Base-by-base conservation (phyloP, 441 rosid genomes). In the Eutrema salsugineum region DNA sequence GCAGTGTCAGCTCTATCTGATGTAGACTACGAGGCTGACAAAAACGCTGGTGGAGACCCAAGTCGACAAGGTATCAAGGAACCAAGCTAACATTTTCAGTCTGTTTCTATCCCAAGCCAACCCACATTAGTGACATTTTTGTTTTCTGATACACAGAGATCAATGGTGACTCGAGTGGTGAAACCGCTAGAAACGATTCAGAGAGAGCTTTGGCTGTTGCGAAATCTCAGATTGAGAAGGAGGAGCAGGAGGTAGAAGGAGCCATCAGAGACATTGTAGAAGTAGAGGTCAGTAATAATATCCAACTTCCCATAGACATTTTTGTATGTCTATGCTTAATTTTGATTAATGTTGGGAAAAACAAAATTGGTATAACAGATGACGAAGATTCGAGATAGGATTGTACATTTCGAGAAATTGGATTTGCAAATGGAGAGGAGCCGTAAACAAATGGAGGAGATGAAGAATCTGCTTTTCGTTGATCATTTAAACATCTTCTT, bases 391-490 rank as follows among this genome's bases (percentile, higher is more conserved):
- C 86, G 84, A 64, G 88, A 89, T 35, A 95, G 79, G 78, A 81
- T 95, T 53, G 66, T 47, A 24, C 81, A 70, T 40, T 92, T 92
- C 44, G 97, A 92, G 87, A 88, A 87, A 81, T 42, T 95, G 77
- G 98, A 89, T 82, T 66, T 87, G 78, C 83, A 79, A 76, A 85
- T 91, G 87, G 99, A 95, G 89, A 84, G 86, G 82, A 96, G 89
- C 85, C 65, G 88, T 84, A 83, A 84, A 47, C 96, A 88, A 70
- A 30, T 89, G 77, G 98, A 91, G 77, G 87, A 83, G 24, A 77
- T 90, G 84, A 92, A 89, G 87, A 80, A 84, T 72, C 79, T 81
- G 71, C 89, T 89, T 20, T 92, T 89, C 68, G 82, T 80, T 38
- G 98, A 92, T 81, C 94, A 94, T 78, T 85, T 94, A 50, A 81